Evolutionary conservation across 78 protist species (phyloP).

Genomic region (Bodo saltans): DNA sequence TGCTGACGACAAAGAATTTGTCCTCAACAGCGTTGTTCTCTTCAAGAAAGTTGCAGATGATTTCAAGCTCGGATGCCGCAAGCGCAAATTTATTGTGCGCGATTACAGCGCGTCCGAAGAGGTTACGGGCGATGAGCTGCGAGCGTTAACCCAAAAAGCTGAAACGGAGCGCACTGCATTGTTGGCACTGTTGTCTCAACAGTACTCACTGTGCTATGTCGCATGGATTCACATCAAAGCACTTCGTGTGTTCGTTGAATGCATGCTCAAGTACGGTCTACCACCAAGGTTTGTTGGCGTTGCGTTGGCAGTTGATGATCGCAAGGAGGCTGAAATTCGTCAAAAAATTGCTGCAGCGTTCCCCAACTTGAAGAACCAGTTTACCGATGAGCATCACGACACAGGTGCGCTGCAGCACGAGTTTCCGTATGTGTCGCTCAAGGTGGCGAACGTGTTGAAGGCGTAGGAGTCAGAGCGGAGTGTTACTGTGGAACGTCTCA

Average conservation of each 20-base stretch:
- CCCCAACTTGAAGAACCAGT: not conserved
- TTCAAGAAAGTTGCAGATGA: slow-evolving; percentile 15
- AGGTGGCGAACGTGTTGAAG: not conserved
- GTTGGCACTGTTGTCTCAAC: not conserved
- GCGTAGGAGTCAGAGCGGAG: not conserved
- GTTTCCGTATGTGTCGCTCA: not conserved
- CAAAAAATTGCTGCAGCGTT: not conserved
- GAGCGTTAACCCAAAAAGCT: not conserved
- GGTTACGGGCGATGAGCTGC: not conserved
- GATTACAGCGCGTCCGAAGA: not conserved
- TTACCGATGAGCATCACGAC: not conserved
- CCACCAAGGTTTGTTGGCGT: slow-evolving; percentile 19
- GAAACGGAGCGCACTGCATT: not conserved
- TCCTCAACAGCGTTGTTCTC: slow-evolving; percentile 6
- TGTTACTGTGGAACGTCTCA: not conserved
- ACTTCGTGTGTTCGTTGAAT: slow-evolving; percentile 23
- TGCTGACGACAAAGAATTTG: not conserved
- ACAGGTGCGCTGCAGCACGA: not conserved
- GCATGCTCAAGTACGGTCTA: slow-evolving; percentile 28
- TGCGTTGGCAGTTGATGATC: not conserved
- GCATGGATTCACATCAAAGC: slow-evolving; percentile 40
- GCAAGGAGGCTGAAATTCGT: not conserved
- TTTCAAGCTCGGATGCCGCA: slow-evolving; percentile 2
- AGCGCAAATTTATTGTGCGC: slow-evolving; percentile 17
- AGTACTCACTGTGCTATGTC: not conserved